Base-by-base conservation (phyloP, 1,284 basidiomycete genomes). In the Mycena sp. region DNA sequence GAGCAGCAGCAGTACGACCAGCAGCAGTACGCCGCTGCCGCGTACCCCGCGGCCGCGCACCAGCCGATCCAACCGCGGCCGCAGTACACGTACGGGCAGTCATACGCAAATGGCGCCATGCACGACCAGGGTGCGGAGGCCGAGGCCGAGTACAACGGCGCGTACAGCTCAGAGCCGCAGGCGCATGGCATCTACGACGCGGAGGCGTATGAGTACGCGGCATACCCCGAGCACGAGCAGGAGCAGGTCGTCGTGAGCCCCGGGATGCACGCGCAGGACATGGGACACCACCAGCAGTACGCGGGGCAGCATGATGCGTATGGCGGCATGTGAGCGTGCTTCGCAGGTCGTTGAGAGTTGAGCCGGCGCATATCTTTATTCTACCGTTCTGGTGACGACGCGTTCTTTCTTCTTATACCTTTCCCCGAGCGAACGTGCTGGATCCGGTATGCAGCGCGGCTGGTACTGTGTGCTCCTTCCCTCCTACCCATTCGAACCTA, bases 141-240 rank as follows among this genome's bases (percentile, higher is more conserved):
- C 30, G 76, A 74, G 0, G 68, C 67, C 10, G 73, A 72, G 11
- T 70, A 74, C 59, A 72, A 70, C 30, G 78, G 76, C 21, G 74
- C 74, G 4, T 82, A 80, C 67, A 77, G 77, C 63, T 72, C 77
- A 10, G 72, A 82, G 41, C 78, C 80, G 17, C 75, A 77, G 37
- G 59, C 66, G 16, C 77, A 79, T 61, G 69, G 64, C 6, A 58
- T 74, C 17, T 81, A 80, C 63, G 77, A 80, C 48, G 69, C 76
- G 6, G 78, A 83, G 49, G 77, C 77, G 0, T 82, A 81, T 67
- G 78, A 54, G 19, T 67, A 67, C 56, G n/a, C n/a, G n/a, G n/a
- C n/a, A n/a, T n/a, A n/a, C n/a, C n/a, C n/a, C n/a, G n/a, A n/a
- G n/a, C 65, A 61, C 40, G 51, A 32, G 45, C 61, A 66, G 3